phyloP scores from a whole-genome alignment of 768 basidiomycete species.

The Boletus huronensis region DNA sequence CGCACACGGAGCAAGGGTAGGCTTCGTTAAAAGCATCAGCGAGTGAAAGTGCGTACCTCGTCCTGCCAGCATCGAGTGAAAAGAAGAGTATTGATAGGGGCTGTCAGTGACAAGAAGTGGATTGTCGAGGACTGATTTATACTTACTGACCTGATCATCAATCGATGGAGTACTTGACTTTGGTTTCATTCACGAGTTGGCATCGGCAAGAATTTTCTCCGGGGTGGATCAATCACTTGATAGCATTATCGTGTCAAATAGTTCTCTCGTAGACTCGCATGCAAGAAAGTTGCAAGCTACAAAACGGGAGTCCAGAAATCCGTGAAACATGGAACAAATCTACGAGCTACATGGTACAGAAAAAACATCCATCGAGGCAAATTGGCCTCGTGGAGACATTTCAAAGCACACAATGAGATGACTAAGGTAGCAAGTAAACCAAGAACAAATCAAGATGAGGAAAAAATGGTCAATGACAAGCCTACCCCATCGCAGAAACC shows the following conservation, averaged over 20 bases:
- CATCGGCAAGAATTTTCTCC: not conserved
- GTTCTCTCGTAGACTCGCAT: not conserved
- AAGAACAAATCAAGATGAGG: slow-evolving; percentile 16
- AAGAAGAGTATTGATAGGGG: not conserved
- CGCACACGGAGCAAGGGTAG: slow-evolving; percentile 48
- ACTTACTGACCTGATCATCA: not conserved
- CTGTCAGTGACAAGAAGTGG: not conserved
- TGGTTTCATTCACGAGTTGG: not conserved
- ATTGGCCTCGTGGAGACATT: not conserved
- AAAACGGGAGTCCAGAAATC: slow-evolving; percentile 2
- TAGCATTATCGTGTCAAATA: not conserved
- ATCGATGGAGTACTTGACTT: not conserved
- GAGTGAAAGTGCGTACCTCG: not conserved
- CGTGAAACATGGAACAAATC: not conserved
- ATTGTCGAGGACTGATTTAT: not conserved
- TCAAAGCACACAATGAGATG: not conserved
- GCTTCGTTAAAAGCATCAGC: slow-evolving; percentile 55
- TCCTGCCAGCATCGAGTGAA: not conserved
- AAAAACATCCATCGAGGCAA: not conserved
- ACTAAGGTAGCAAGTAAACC: not conserved
- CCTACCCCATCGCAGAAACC: slow-evolving; percentile 39
- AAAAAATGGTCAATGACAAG: not conserved
- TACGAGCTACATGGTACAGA: slow-evolving; percentile 8
- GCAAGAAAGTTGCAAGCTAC: not conserved
- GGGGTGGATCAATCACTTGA: not conserved